Evolutionary conservation across 352 stramenopile species (phyloP).

Genomic region (Pythium grandisporangium): DNA sequence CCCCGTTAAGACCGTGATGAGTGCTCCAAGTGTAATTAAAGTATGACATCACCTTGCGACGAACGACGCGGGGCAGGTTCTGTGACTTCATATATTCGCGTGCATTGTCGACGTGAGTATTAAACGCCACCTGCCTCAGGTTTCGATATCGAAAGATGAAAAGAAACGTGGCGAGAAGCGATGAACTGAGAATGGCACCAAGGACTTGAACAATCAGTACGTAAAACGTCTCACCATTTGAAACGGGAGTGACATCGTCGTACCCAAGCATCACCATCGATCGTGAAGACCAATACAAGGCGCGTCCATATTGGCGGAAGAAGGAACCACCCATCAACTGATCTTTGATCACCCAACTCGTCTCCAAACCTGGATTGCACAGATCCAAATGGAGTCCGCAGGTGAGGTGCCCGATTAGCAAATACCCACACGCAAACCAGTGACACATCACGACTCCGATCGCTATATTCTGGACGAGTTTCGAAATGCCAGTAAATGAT

Average conservation of each 20-base stretch:
- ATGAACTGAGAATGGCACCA: constrained; percentile 43
- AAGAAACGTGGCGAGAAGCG: constrained; percentile 48
- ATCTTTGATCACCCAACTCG: constrained; percentile 54
- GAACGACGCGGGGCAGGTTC: constrained; percentile 35
- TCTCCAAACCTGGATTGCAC: constrained; percentile 29
- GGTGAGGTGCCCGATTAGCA: constrained; percentile 45
- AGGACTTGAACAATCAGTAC: constrained; percentile 31
- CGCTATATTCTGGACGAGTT: constrained; percentile 27
- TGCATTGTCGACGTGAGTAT: constrained; percentile 55
- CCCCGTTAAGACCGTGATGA: constrained; percentile 49
- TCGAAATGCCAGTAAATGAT: constrained; percentile 49
- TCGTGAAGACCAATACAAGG: constrained; percentile 49
- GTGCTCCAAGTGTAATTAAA: constrained; percentile 61
- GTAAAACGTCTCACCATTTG: constrained; percentile 44
- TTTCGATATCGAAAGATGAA: constrained; percentile 72
- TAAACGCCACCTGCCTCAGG: constrained; percentile 31
- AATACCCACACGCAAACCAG: constrained; percentile 59
- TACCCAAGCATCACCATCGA: constrained; percentile 55
- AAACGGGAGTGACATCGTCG: constrained; percentile 54
- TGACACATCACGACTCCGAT: constrained; percentile 29
- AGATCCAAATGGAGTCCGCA: constrained; percentile 44
- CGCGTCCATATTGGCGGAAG: constrained; percentile 38
- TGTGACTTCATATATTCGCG: constrained; percentile 66
- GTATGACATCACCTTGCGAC: constrained; percentile 45
- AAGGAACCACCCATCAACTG: constrained; percentile 27